These are phyloP conservation scores for Mikania micrantha DNA, from an alignment of 129 eudicot species.

Conservation along the genomic window DNA sequence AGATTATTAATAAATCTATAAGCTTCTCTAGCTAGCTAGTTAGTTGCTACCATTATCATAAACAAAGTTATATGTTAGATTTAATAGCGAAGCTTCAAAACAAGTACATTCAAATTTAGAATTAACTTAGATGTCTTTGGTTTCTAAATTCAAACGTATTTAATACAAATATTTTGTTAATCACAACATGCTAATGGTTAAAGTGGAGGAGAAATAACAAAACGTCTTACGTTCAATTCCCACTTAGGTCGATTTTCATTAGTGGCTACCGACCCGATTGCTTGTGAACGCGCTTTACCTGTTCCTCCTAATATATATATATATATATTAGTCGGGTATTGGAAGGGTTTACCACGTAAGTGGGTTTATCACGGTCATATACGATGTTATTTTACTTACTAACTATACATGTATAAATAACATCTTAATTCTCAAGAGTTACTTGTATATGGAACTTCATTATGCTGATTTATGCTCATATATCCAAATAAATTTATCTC, in stretches of 20 bases:
- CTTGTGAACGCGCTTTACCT: too few relatives aligned
- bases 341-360: too few relatives aligned
- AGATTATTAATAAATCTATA: slow-evolving; percentile 1
- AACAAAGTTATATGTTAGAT: neutral
- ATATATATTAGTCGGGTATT: too few relatives aligned
- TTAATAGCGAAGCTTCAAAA: neutral
- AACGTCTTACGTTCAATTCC: too few relatives aligned
- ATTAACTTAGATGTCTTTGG: neutral
- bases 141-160: neutral
- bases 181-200: neutral
- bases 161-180: neutral
- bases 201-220: too few relatives aligned
- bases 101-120: neutral
- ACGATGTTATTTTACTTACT: too few relatives aligned
- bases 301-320: too few relatives aligned
- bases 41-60: neutral
- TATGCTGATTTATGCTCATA: neutral
- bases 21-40: slow-evolving; percentile 2
- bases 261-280: too few relatives aligned
- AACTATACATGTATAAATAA: too few relatives aligned
- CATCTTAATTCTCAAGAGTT: neutral
- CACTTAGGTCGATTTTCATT: too few relatives aligned
- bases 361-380: too few relatives aligned
- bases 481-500: neutral
- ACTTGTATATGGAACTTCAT: neutral